Base-by-base conservation (phyloP, 768 basidiomycete species). In the Boletus insuetus region DNA sequence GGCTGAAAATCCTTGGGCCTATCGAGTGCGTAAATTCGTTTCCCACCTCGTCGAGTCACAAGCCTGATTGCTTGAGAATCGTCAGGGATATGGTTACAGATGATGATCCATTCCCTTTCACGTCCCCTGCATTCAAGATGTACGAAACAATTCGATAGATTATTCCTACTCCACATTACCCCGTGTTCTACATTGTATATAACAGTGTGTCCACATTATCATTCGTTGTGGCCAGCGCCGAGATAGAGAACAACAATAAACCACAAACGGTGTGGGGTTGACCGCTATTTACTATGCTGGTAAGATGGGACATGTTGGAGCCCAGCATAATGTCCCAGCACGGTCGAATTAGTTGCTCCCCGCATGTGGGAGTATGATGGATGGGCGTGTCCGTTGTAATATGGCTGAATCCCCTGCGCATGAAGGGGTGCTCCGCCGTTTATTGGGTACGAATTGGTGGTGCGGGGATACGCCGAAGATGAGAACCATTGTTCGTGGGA, bases 1-100 rank as follows among this genome's bases (percentile, higher is more conserved):
- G 96, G 4, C 72, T 98, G 39, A 84, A 80, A 35, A 80, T 98
- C n/a, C 82, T 93, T 51, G 96, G 94, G 0, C 90, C 93, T 3
- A 71, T 84, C 8, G 89, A 88, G 95, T 95, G 67, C 56, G 82
- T 50, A 32, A 31, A 24, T 42, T 26, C 39, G 4, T 35, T 39
- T 1, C 29, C 26, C 10, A 24, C 24, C 4, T 46, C 19, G 11
- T 38, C 2, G n/a, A 29, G n/a, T 32, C n/a, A 20, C 6, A 9
- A n/a, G 29, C 13, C 50, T 60, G 34, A 58, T 34, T 44, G 29
- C 31, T 40, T 58, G 24, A 14, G 24, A 17, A 14, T 58, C 42
- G 5, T 20, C 52, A 80, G 79, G 65, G 80, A 82, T n/a, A 69
- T 45, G 41, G 46, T 72, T 11, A 64, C 76, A 24, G 77, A 85